Base-by-base conservation (phyloP, 2,329 filamentous ascomycete species). In the Cordyceps farinosa region DNA sequence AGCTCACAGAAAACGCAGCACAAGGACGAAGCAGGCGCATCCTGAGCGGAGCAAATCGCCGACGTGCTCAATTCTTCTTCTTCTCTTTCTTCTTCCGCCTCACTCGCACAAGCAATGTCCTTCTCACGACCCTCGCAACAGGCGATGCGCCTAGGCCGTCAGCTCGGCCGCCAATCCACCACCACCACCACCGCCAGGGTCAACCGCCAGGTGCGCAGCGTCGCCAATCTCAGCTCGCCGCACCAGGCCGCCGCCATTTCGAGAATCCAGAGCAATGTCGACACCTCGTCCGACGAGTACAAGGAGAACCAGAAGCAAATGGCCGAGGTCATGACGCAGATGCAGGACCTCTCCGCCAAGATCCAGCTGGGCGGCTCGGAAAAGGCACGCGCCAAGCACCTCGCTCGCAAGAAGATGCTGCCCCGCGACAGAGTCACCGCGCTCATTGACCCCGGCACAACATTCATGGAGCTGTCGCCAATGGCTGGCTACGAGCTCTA, bases 391-490 rank as follows among this genome's bases (percentile, higher is more conserved):
- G 87, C 94, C 67, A 97, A 97, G 79, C 94, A 98, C 73, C 77
- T 96, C 29, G 86, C 88, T 40, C 83, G 93, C 69, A 91, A 91
- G 67, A 98, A 98, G 83, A 97, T 98, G 92, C 83, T 99, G 63
- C 92, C 93, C 2, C 82, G 95, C 67, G 94, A 98, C 75, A 88
- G 94, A 40, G 86, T 99, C 61, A 90, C 92, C 0, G 90, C 92
- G 5, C 80, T 99, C 67, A 84, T 97, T 66, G 94, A 99, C 72
- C 90, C 91, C 0, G 93, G 93, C 5, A 94, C 91, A 2, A 90
- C 90, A 0, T 98, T 99, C 73, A 77, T 99, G 66, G 94, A 99
- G 78, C 82, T 99, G n/a, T 96, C 91, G 22, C 87, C 92, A n/a
- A 81, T 98, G 70, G 94, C 94, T 0, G 94, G 91, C 17, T 84